These are phyloP conservation scores for Tylopilus orsonianus DNA, from an alignment of 1,284 basidiomycete species.

Conservation along the genomic window DNA sequence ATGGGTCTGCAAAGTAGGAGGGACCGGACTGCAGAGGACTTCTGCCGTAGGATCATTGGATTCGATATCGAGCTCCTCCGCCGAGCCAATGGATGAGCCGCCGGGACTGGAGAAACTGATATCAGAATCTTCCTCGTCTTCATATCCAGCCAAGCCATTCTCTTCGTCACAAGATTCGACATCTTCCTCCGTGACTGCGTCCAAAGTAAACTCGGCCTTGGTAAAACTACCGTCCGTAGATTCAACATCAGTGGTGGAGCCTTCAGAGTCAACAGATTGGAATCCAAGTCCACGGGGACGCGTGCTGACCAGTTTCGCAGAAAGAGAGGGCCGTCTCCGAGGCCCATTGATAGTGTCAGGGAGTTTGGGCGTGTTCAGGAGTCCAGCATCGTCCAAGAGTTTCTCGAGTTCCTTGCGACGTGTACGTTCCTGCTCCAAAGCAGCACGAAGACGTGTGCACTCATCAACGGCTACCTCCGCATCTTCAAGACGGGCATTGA, in stretches of 20 bases:
- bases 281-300: conserved; percentile 50
- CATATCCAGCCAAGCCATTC: conserved; percentile 60
- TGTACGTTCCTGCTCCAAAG: conserved; percentile 39
- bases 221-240: conserved; percentile 44
- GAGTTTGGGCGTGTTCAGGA: conserved; percentile 30
- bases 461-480: conserved; percentile 35
- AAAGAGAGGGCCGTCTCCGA: conserved; percentile 14
- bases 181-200: conserved; percentile 55
- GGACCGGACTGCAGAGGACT: conserved; percentile 4
- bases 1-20: conserved; percentile 14
- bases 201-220: conserved; percentile 47
- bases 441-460: conserved; percentile 32
- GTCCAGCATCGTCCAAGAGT: conserved; percentile 43
- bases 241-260: conserved; percentile 65
- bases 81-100: conserved; percentile 57
- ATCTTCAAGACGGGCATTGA: conserved; percentile 36
- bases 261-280: conserved; percentile 61
- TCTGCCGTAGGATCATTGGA: conserved; percentile 2
- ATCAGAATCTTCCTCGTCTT: conserved; percentile 68
- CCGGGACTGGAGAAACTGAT: conserved; percentile 47
- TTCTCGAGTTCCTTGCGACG: conserved; percentile 42
- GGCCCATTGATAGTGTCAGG: conserved; percentile 12
- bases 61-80: conserved; percentile 41
- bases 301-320: conserved; percentile 19
- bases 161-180: conserved; percentile 51